Evolutionary conservation across 345 rosid genomes (phyloP).

Genomic region (Cardamine occulta): DNA sequence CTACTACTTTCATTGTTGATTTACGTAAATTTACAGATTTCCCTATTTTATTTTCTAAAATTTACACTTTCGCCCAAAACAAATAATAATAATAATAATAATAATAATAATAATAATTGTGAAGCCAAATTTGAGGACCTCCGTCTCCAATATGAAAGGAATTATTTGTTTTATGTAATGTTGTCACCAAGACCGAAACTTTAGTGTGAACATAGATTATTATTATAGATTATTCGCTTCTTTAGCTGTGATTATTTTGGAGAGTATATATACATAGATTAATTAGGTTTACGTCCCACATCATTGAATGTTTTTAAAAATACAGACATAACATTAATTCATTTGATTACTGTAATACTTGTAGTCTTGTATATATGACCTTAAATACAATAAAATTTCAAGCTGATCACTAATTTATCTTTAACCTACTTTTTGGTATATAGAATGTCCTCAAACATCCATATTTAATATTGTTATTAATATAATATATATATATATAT

Average conservation of each 20-base stretch:
- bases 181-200: neutral
- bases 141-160: neutral
- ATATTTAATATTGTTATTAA: neutral
- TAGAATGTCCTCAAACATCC: constrained; percentile 4
- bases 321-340: neutral
- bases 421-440: neutral
- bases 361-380: neutral
- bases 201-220: neutral
- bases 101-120: neutral
- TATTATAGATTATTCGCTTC: neutral
- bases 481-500: neutral
- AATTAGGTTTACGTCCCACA: constrained; percentile 28
- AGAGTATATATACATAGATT: neutral
- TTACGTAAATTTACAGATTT: neutral
- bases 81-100: neutral
- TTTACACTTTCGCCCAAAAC: neutral
- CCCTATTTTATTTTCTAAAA: neutral
- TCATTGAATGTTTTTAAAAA: constrained; percentile 7
- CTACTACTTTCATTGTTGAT: neutral
- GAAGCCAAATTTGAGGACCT: neutral
- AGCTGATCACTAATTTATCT: neutral
- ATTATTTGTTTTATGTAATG: too few species aligned
- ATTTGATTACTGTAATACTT: constrained; percentile 5
- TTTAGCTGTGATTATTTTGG: constrained; percentile 8
- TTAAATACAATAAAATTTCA: neutral